A percentile compares a stretch with the other conserved stretches of the same genome.
Evolutionary conservation across 345 rosid genomes (phyloP).

Genomic region (Pugionium cornutum): DNA sequence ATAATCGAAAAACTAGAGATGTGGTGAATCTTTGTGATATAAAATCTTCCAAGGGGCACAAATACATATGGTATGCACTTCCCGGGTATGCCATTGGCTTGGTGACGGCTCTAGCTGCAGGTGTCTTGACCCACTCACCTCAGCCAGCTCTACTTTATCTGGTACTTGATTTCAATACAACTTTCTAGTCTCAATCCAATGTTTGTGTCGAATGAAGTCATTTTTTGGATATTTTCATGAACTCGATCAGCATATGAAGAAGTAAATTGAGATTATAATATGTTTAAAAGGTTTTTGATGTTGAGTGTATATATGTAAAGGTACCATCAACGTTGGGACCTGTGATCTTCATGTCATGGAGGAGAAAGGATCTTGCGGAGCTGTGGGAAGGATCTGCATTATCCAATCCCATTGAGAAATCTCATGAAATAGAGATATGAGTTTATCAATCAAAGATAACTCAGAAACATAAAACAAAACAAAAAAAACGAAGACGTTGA

Average conservation of each 20-base stretch:
- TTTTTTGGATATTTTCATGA: background rate
- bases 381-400: constrained; percentile 83
- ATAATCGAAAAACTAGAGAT: constrained; percentile 81
- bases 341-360: constrained; percentile 72
- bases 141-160: constrained; percentile 96
- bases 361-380: constrained; percentile 74
- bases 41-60: constrained; percentile 72
- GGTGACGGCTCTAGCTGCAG: constrained; percentile 76
- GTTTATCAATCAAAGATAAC: constrained; percentile 18
- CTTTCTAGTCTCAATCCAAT: constrained; percentile 7
- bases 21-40: constrained; percentile 64
- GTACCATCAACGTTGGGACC: constrained; percentile 96
- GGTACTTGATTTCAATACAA: constrained; percentile 46
- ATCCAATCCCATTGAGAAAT: constrained; percentile 54
- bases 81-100: constrained; percentile 89
- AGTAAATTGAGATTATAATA: constrained; percentile 2
- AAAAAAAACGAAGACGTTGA: too few species aligned
- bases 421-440: constrained; percentile 72
- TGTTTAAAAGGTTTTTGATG: background rate
- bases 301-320: constrained; percentile 38
- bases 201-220: background rate
- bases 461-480: background rate
- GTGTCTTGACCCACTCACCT: constrained; percentile 76
- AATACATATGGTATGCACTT: constrained; percentile 89
- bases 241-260: background rate